Base-by-base conservation (phyloP, 2,329 filamentous ascomycete species). In the Cladophialophora bantiana region DNA sequence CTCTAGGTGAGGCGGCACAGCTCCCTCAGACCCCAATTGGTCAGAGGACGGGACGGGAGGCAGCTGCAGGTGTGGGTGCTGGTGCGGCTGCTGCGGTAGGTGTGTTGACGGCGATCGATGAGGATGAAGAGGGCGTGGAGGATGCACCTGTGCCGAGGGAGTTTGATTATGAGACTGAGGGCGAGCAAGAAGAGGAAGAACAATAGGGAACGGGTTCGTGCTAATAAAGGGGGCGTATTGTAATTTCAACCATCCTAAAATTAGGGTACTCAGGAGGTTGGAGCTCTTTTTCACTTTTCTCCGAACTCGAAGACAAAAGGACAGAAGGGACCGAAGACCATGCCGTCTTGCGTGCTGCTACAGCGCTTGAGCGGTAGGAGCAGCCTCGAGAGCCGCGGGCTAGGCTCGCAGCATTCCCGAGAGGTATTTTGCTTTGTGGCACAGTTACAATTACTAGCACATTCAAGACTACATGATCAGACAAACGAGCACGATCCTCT, bases 61-160 rank as follows among this genome's bases (percentile, higher is more conserved):
- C 57, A 40, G 55, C 32, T 78, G 52, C 57, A 1, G 74, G 58
- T 77, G 75, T 71, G 50, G 74, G 80, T 68, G 61, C 67, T 31
- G 87, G 90, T 59, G 89, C 91, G 18, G 89, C 88, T 0, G 90
- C 90, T 0, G 90, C 90, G 0, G 92, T 91, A 0, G 91, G 90
- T 64, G 92, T 96, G 1, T 81, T 97, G 72, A 97, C 91, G 3
- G 90, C 93, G 5, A 88, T 96, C 3, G 94, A 97, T 74, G 94
- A 98, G 68, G 81, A 83, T 69, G 81, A 82, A 40, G 81, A 83
- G 67, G 81, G 78, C 6, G 80, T 74, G 34, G 81, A 83, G 67
- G 82, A 83, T 68, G 82, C 82, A 6, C 81, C 81, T 35, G 72
- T 83, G 32, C 82, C 82, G 2, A 72, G 78, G 42, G 81, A 83